Base-by-base conservation (phyloP, 1,284 basidiomycete species). In the Cryptococcus sp. region DNA sequence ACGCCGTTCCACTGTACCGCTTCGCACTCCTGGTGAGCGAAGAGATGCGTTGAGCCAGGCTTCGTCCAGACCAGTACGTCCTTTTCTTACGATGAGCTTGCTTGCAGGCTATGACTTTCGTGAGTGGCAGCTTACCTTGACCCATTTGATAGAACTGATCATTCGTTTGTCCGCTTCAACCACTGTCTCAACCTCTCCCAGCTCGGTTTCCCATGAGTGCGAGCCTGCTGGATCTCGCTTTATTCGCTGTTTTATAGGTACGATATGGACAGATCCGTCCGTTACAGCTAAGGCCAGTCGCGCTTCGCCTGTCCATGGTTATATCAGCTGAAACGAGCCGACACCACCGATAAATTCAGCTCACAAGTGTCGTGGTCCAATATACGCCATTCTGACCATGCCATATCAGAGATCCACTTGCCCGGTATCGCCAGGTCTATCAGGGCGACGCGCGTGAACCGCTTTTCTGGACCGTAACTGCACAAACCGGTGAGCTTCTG, bases 11-110 rank as follows among this genome's bases (percentile, higher is more conserved):
- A 70, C 1, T 40, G 23, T 2, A 57, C 52, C 3, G 42, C 54
- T 7, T 25, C 22, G 17, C 49, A 49, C 19, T 40, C 42, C 10
- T 50, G 35, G 13, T 35, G 48, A 2, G 54, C 54, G 54, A 65
- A 65, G 5, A 76, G 46, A 42, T 73, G 68, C 6, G 75, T 64
- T 0, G 72, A 62, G 0, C 71, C 71, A 10, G 72, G 47, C 46
- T 74, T 75, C 6, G 70, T 67, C 71, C 74, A 73, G 3, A 71
- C 65, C 5, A 78, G 56, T 0, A 69, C 50, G 22, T 62, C 66
- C 70, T 72, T 56, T 15, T 13, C 2, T 10, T 4, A 10, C 10
- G 8, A 35, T 35, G 10, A 35, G 31, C 2, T 35, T 35, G 31
- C 13, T 13, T 2, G 31, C 31, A 35, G 31, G 13, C 31, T 2